Evolutionary conservation across 2,329 filamentous ascomycete genomes (phyloP), one percentile per base, ranked within the genome.

Genomic region (Orbilia brochopaga): DNA sequence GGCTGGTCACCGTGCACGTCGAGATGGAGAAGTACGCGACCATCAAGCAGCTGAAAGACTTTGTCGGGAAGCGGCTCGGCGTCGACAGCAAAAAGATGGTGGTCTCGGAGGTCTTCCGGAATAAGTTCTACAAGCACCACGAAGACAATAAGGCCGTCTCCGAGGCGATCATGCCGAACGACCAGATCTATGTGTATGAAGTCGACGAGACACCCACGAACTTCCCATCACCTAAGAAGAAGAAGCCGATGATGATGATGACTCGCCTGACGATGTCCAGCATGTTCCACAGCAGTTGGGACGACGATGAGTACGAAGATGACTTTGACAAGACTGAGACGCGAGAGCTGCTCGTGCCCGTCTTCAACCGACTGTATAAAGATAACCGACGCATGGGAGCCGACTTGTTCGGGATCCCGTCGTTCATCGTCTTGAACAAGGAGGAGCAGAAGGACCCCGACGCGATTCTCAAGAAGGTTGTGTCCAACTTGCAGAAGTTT

Each of bases 51-150:
- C 78, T 95, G 70, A 93, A 92, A 78, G 84, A 86, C 57, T 88
- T 85, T 77, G 81, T 93, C 37, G 87, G 88, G n/a, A 83, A 83
- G 56, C 85, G 88, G 55, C 85, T 87, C 1, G 88, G 85, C 37
- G 83, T 92, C 42, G 81, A 88, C 21, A 85, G 83, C 6, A 82
- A 82, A 73, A 85, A 85, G 84, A 87, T 97, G n/a, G 87, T 96
- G 77, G 87, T 88, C 13, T 88, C 87, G 0, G 94, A 99, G 77
- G 87, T 95, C 56, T 96, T 91, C 78, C 89, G 87, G 75, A 83
- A 87, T 75, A 91, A 88, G 75, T 92, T 97, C 79, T 97, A 92
- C 82, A 93, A 92, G 78, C 84, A 91, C 55, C 92, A 94, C 75
- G 85, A 91, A 23, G 90, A 97, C 76, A 81, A 81, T 6, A 83